Base-by-base conservation (phyloP, 176 grass and related monocot species). In the Tillandsia leiboldiana region DNA sequence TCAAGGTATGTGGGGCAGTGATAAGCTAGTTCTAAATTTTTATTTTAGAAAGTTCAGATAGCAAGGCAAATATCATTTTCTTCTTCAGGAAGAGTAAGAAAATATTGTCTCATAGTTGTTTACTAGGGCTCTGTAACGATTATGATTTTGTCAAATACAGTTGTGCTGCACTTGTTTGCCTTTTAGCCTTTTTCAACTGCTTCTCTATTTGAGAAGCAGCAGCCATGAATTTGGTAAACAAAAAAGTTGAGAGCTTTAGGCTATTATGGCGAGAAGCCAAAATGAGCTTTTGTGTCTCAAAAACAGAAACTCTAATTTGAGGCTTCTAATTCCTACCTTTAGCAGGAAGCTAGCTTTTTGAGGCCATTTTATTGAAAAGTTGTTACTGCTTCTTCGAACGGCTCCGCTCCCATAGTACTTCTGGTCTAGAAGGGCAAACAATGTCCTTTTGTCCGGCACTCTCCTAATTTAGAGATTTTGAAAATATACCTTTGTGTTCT, bases 1-100 rank as follows among this genome's bases (percentile, higher is more conserved):
- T 99, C 78, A 99, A 99, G 94, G 94, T 97, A 88, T 66, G 3
- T 2, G 9, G 64, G 7, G 23, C 12, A 47, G 10, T 15, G 10
- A 66, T 2, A 48, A 33, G 15, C 10, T 42, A 42, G 33, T 42
- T 42, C 3, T 42, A 42, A 49, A 1, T 50, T 50, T 69, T 49
- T 72, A 1, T 10, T 4, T 13, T 51, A 59, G 54, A 15, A 59
- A 18, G 22, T 20, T 61, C 15, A 61, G 2, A 7, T 61, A 10
- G 20, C n/a, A 0, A 59, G 56, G n/a, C 56, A 54, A 54, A n/a
- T 56, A 56, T 56, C 2, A 13, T 3, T 56, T 56, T 11, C 11
- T 56, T 56, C 2, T 56, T 20, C 8, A 8, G 56, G 10, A 61
- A 18, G 13, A 10, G 7, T 8, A 18, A 61, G 22, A 61, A 20